Base-by-base conservation (phyloP, 2,329 filamentous ascomycete genomes). In the Zasmidium cellare region DNA sequence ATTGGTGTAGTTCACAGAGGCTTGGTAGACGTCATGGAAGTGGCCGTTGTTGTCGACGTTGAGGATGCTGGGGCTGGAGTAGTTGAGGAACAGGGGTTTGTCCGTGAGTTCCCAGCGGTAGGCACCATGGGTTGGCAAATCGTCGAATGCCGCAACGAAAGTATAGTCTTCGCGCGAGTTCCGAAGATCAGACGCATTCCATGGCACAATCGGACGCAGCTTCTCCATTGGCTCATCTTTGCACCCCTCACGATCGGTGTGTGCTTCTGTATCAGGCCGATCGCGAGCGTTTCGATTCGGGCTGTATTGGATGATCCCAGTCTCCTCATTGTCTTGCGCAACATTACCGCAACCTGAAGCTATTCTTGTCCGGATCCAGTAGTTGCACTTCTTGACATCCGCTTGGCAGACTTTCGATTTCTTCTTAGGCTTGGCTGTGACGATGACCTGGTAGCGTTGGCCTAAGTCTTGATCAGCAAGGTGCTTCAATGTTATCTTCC, bases 381-480 rank as follows among this genome's bases (percentile, higher is more conserved):
- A 70, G 25, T 67, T 61, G 46, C 66, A 65, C 3, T 53, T 46
- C 9, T n/a, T 35, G 3, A 31, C 31, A 31, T 60, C 38, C 20
- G 38, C 25, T 9, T 24, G 22, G 18, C 59, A 58, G 1, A 41
- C 55, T 0, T 49, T 23, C 1, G 56, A 55, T 16, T 46, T 46
- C 25, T 53, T 53, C 23, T 54, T 59, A 20, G 61, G 55, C 24
- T 67, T 69, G 2, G 70, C 69, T 5, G 60, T 59, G 20, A 73
- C 68, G 25, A 73, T 69, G 46, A 73, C 61, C 45, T 73, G 63
- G 59, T 72, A 72, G 19, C 71, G 68, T 46, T 73, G 71, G 20
- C 72, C 74, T 58, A 23, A n/a, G n/a, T n/a, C n/a, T n/a, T n/a
- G n/a, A n/a, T n/a, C 25, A 56, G 55, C 20, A 16, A 45, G 6